Percentiles rank a stretch among this genome's conserved stretches.
These are phyloP conservation scores for Puccinia horiana DNA, from an alignment of 1,284 basidiomycete genomes.

Conservation along the genomic window DNA sequence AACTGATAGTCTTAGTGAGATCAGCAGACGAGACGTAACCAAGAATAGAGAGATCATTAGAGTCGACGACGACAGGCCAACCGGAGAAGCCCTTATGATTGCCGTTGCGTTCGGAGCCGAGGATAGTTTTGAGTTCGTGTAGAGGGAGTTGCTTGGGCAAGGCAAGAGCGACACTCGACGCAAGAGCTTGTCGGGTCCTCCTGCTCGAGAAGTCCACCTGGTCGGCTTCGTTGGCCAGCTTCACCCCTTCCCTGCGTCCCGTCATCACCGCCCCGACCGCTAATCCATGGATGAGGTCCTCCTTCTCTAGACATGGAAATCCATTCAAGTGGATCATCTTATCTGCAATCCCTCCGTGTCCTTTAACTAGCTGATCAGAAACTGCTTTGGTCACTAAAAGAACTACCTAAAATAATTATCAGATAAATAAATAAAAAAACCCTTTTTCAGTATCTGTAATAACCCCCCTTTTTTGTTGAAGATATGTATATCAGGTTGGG, in stretches of 20 bases:
- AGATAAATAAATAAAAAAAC: slow-evolving; percentile 15
- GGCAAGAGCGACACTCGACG: not conserved
- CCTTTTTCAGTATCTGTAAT: too few species aligned
- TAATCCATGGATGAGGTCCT: slow-evolving; percentile 85
- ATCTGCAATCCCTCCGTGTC: slow-evolving; percentile 90
- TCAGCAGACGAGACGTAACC: slow-evolving; percentile 89
- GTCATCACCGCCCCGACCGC: slow-evolving; percentile 65
- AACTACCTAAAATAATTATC: slow-evolving; percentile 70
- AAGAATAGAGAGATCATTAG: slow-evolving; percentile 66
- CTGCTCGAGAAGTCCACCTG: not conserved
- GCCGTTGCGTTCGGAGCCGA: slow-evolving; percentile 49
- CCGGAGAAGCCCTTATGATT: slow-evolving; percentile 68
- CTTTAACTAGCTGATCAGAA: slow-evolving; percentile 76
- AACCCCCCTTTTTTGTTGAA: not conserved
- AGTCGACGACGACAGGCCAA: slow-evolving; percentile 76
- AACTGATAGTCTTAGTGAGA: slow-evolving; percentile 79
- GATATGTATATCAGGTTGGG: slow-evolving; percentile 30
- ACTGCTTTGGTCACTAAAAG: slow-evolving; percentile 94
- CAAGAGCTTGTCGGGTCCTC: not conserved
- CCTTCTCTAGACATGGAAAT: slow-evolving; percentile 85
- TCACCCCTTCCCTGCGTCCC: slow-evolving; percentile 43
- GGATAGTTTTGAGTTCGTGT: slow-evolving; percentile 21
- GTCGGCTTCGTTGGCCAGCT: slow-evolving; percentile 21
- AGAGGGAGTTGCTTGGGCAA: slow-evolving; percentile 38
- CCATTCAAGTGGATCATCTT: slow-evolving; percentile 97